Evolutionary conservation across 345 rosid genomes (phyloP), one percentile per base, ranked within the genome.

Genomic region (Hibiscus tridactylites): DNA sequence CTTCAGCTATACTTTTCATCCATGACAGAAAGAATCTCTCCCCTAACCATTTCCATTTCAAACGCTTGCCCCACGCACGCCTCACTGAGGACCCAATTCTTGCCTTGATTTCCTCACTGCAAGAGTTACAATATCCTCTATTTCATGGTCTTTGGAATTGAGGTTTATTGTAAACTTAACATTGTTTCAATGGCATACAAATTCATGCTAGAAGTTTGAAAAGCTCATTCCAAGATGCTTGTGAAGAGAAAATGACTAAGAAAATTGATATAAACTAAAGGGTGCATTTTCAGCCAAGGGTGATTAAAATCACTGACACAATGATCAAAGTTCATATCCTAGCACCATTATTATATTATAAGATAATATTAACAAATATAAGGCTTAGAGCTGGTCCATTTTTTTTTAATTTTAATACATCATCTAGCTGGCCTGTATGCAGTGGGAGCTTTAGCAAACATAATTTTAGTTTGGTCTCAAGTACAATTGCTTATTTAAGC

Each of bases 101-200:
- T 74, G 85, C 89, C 79, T 86, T 90, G 78, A 71, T 87, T 71
- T 80, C 82, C 54, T 83, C 90, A 79, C 98, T 91, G 87, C 83
- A 84, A 79, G 65, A 57, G 72, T 49, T 77, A 56, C 24, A 57
- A 24, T 39, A 16, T 5, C 76, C 42, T 61, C 47, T 26, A 75
- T 60, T 60, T 72, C 9, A 24, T 65, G 62, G 71, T 59, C 58
- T 59, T 70, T 19, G 52, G 21, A 54, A 35, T 12, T 42, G 52
- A 76, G 71, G 61, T 72, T 54, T 24, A 7, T 11, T 64, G 52
- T 19, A 74, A 54, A 50, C 59, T 54, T 33, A 49, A 21, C 31
- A 29, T 78, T 64, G 26, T 63, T 16, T 12, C 39, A 70, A 37
- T 57, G 53, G 26, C 57, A 28, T 31, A 26, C 21, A 28, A 49